Evolutionary conservation across 352 stramenopile species (phyloP).

Genomic region (Globisporangium recalcitrans): DNA sequence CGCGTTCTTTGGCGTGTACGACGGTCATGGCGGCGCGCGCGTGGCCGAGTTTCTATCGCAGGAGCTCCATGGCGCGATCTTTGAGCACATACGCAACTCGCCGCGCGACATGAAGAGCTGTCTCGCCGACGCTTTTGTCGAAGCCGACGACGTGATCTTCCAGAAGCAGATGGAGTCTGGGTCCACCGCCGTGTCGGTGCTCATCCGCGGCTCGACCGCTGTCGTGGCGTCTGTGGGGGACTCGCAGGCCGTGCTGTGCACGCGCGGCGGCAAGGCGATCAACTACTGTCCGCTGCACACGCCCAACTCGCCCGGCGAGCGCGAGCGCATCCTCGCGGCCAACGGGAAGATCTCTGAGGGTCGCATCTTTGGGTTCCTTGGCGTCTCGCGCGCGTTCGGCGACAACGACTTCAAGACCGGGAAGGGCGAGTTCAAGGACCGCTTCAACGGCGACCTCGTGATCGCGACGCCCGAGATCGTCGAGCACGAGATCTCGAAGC

Average conservation of each 20-base stretch:
- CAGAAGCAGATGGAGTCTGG: conserved; percentile 63
- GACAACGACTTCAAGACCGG: conserved; percentile 86
- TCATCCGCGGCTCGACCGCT: conserved; percentile 46
- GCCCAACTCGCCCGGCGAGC: conserved; percentile 59
- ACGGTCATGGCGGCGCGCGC: conserved; percentile 69
- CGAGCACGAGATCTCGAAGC: conserved; percentile 36
- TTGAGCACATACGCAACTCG: conserved; percentile 39
- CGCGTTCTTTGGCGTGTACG: conserved; percentile 82
- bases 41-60: conserved; percentile 63
- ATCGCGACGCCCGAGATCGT: conserved; percentile 66
- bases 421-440: conserved; percentile 70
- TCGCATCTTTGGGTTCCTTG: conserved; percentile 79
- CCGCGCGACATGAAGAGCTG: conserved; percentile 26
- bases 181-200: conserved; percentile 59
- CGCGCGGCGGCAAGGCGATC: conserved; percentile 36
- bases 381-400: conserved; percentile 77
- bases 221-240: conserved; percentile 73
- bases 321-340: conserved; percentile 71
- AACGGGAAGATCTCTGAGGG: conserved; percentile 82
- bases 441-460: conserved; percentile 80
- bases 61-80: conserved; percentile 58
- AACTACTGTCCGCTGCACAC: conserved; percentile 69
- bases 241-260: conserved; percentile 74
- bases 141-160: conserved; percentile 73
- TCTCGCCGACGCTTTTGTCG: conserved; percentile 44